A percentile compares a stretch with the other conserved stretches of the same genome.
phyloP scores from a whole-genome alignment of 805 yeast genomes.

The Yarrowia osloensis region DNA sequence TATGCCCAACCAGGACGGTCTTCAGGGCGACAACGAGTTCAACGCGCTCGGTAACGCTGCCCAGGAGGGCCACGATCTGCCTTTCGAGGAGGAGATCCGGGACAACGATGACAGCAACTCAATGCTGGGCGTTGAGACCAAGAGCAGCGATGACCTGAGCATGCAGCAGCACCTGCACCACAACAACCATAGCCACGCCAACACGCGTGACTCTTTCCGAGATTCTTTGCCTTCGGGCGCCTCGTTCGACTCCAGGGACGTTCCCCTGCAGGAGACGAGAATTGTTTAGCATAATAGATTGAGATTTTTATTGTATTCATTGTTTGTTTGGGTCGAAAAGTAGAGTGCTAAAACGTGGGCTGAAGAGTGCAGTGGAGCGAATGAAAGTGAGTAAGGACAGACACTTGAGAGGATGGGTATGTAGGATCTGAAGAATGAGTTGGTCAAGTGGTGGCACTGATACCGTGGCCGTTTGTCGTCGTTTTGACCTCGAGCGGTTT shows the following conservation, averaged over 20 bases:
- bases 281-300: slow-evolving; percentile 14
- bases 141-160: slow-evolving; percentile 16
- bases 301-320: not conserved
- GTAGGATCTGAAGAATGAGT: no score
- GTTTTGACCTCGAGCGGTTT: no score
- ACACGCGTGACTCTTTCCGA: slow-evolving; percentile 14
- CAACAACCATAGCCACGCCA: not conserved
- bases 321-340: no score
- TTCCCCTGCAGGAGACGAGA: slow-evolving; percentile 22
- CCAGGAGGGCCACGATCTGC: slow-evolving; percentile 24
- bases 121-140: slow-evolving; percentile 26
- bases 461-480: no score
- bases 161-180: slow-evolving; percentile 8
- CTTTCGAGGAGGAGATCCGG: slow-evolving; percentile 13
- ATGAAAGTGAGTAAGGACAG: no score
- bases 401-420: no score
- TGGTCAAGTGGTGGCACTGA: no score
- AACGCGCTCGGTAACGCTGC: slow-evolving; percentile 64
- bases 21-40: slow-evolving; percentile 55
- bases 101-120: slow-evolving; percentile 20
- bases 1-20: slow-evolving; percentile 47
- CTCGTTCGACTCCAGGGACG: slow-evolving; percentile 16
- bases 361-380: no score
- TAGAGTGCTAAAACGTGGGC: no score
- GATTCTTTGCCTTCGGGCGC: slow-evolving; percentile 25